Base-by-base conservation (phyloP, 345 rosid genomes). In the Linum usitatissimum region DNA sequence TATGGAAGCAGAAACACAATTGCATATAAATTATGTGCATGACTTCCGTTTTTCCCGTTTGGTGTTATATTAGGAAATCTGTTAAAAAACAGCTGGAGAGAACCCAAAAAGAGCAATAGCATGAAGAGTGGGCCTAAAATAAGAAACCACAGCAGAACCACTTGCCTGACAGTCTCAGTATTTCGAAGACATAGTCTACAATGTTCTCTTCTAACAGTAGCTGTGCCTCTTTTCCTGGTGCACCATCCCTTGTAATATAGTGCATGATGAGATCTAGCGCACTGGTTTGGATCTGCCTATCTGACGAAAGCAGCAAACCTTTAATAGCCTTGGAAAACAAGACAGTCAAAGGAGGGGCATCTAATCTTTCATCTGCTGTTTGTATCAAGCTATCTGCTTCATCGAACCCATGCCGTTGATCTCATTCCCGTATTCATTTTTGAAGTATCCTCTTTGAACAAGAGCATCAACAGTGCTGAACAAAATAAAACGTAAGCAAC, bases 301-400 rank as follows among this genome's bases (percentile, higher is more conserved):
- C 94, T 49, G 97, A 73, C 63, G 99, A 93, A 79, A 90, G 97
- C 78, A 93, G 71, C 18, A 94, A 86, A n/a, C 91, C 90, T 83
- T 93, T 90, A 56, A 93, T 74, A 63, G 96, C 91, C 71, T 90
- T 96, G 23, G 94, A 77, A 77, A 93, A 86, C 72, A 93, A 78
- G 61, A 77, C 57, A 75, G 71, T 68, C 61, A 84, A 72, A 63
- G 79, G 70, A 68, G 78, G 71, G 64, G 63, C 72, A 68, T 73
- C 73, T 10, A 21, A 38, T 64, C 66, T 74, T 69, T 70, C 78
- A n/a, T 80, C 86, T 68, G 75, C 68, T 18, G 59, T 76, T 72
- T 73, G 91, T 81, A 77, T 75, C 34, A 69, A 77, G 70, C 74
- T 72, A 62, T 83, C 88, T 42, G 61, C 71, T 69, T 75, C 83